These are phyloP conservation scores for Sechiopsis laciniata DNA, from an alignment of 306 rosid genomes.

Conservation along the genomic window DNA sequence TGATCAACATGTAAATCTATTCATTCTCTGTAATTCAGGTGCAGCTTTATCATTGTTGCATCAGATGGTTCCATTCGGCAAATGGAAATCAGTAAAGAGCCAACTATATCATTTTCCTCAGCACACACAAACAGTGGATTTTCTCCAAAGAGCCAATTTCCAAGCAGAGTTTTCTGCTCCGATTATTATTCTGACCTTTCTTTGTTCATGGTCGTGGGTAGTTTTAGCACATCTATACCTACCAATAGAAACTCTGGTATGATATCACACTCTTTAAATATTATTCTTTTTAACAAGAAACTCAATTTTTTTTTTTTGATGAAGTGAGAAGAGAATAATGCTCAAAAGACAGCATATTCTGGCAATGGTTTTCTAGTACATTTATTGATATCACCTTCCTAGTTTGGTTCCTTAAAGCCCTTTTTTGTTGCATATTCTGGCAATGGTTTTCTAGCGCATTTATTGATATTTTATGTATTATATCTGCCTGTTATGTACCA, in stretches of 20 bases:
- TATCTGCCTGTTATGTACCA: background rate
- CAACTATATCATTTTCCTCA: constrained; percentile 44
- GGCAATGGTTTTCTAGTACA: no score
- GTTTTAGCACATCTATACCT: constrained; percentile 28
- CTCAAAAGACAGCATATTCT: background rate
- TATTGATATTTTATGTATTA: background rate
- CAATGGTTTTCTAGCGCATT: background rate
- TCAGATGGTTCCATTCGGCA: constrained; percentile 73
- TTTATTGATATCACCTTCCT: no score
- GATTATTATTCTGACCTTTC: constrained; percentile 54
- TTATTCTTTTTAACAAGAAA: background rate
- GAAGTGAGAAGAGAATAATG: background rate
- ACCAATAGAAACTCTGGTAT: constrained; percentile 50
- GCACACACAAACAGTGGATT: constrained; percentile 35
- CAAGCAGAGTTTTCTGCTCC: constrained; percentile 44
- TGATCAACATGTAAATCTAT: constrained; percentile 9
- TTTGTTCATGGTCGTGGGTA: constrained; percentile 51
- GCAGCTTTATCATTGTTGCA: constrained; percentile 64
- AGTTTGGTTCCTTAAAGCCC: background rate
- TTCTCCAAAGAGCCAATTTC: constrained; percentile 32
- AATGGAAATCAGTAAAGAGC: constrained; percentile 62
- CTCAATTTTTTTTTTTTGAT: background rate
- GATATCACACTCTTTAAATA: constrained; percentile 24
- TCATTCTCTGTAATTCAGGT: constrained; percentile 40
- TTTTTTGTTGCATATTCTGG: constrained; percentile 2